Evolutionary conservation across 192 early-diverging fungal species (phyloP).

Genomic region (Backusella liffmaniae): DNA sequence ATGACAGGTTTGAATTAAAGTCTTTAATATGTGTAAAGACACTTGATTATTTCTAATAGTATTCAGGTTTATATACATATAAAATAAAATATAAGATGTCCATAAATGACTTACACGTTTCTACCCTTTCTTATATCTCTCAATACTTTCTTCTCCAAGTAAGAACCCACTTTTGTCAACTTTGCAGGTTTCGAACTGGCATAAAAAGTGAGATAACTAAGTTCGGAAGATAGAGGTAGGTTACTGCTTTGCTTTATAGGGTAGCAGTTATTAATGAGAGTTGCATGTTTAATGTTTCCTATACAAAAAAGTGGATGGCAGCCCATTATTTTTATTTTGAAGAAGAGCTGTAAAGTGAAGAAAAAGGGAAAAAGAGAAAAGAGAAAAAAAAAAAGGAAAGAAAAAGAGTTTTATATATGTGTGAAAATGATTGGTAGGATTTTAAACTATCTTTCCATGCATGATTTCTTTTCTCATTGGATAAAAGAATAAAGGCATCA

Average conservation of each 20-base stretch:
- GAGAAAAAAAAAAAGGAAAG: background rate
- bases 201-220: slow-evolving; percentile 89
- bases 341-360: background rate
- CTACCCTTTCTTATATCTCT: slow-evolving; percentile 63
- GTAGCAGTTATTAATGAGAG: slow-evolving; percentile 76
- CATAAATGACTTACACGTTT: slow-evolving; percentile 47
- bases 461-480: background rate
- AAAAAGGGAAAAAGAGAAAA: background rate
- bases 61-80: background rate
- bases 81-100: background rate
- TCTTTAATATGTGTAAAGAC: slow-evolving; percentile 72
- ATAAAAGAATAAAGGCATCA: background rate
- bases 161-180: slow-evolving; percentile 85
- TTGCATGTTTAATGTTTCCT: slow-evolving; percentile 72
- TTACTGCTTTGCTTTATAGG: slow-evolving; percentile 57
- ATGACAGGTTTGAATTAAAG: slow-evolving; percentile 68
- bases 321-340: background rate
- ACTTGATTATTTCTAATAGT: slow-evolving; percentile 61
- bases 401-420: background rate
- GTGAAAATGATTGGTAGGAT: background rate
- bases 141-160: slow-evolving; percentile 71
- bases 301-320: slow-evolving; percentile 15
- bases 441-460: background rate
- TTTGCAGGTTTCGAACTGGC: slow-evolving; percentile 88
- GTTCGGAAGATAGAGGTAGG: slow-evolving; percentile 72